Percentiles rank a stretch among this genome's conserved stretches.
These are phyloP conservation scores for Stachybotrys echinatus DNA, from an alignment of 2,329 filamentous ascomycete species.

Conservation along the genomic window DNA sequence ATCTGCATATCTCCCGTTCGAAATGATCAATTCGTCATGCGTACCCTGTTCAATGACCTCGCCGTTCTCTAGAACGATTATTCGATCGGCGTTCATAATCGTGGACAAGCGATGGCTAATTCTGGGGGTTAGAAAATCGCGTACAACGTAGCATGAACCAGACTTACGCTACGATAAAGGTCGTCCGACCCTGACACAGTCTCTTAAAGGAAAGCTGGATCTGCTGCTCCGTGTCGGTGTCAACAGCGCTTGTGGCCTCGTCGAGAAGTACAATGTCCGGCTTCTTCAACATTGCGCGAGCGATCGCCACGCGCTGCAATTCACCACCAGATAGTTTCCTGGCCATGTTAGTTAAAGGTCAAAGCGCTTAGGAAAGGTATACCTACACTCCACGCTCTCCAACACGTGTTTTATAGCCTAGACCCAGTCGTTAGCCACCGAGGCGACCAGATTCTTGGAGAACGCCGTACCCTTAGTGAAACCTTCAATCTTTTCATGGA, in stretches of 20 bases:
- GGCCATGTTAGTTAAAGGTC: constrained; percentile 5
- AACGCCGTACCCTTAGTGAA: constrained; percentile 40
- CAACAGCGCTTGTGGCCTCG: constrained; percentile 73
- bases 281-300: constrained; percentile 66
- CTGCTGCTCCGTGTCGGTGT: constrained; percentile 63
- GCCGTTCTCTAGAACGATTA: constrained; percentile 60
- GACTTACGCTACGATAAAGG: constrained; percentile 60
- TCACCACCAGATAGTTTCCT: constrained; percentile 62
- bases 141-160: too few relatives aligned
- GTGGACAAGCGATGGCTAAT: constrained; percentile 62
- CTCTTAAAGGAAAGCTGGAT: constrained; percentile 57
- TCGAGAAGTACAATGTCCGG: constrained; percentile 74
- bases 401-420: constrained; percentile 44
- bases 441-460: not conserved
- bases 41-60: constrained; percentile 58
- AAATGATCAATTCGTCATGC: constrained; percentile 52
- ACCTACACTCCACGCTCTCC: constrained; percentile 45
- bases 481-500: constrained; percentile 52
- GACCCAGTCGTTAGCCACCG: not conserved
- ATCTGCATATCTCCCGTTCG: constrained; percentile 57
- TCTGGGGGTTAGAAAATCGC: constrained; percentile 6
- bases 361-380: not conserved
- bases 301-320: constrained; percentile 62
- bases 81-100: constrained; percentile 63
- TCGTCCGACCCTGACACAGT: constrained; percentile 57